Base-by-base conservation (phyloP, 1,139 yeast genomes). In the Arxiozyma bovina region DNA sequence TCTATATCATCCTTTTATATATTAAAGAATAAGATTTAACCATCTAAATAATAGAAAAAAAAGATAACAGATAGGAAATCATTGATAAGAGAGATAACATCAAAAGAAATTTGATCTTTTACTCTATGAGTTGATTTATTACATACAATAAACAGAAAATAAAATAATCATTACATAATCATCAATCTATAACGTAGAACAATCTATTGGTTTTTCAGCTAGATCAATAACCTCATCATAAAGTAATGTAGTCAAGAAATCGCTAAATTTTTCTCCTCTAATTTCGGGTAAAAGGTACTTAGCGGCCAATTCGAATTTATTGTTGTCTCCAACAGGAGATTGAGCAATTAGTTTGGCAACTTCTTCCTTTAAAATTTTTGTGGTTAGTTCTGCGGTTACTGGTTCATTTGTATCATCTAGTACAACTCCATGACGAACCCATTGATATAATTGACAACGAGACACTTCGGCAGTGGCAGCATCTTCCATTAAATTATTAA, bases 391-490 rank as follows among this genome's bases (percentile, higher is more conserved):
- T 57, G 85, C 78, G 55, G 87, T 82, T 52, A 85, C 77, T 48
- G 70, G 73, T 55, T 74, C 77, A 52, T 85, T 84, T 30, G 81
- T 74, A 63, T 85, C 88, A 55, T 80, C 77, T 67, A 77, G 61
- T 7, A 69, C 73, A 53, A 82, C 84, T 53, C 80, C 81, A 68
- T 86, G 90, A 58, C 83, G 83, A 56, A 83, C 87, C 94, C 93
- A 86, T 70, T 87, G 89, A 79, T 84, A 83, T 64, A 86, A 75
- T 73, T 85, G 91, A 57, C 89, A 78, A 75, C 93, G 81, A 47
- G 91, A 84, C 45, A 86, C 93, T 72, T 86, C 93, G 46, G 93
- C 93, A 54, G 93, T 86, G 46, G 93, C 93, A 27, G 94, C 94
- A 70, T 86, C 94, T 72, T 86, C 94, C 94, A 86, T 86, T 73